Percentiles rank a stretch among this genome's conserved stretches.
Conservation (phyloP, 2,329 filamentous ascomycete species). For the Fusarium pilosicola region DNA sequence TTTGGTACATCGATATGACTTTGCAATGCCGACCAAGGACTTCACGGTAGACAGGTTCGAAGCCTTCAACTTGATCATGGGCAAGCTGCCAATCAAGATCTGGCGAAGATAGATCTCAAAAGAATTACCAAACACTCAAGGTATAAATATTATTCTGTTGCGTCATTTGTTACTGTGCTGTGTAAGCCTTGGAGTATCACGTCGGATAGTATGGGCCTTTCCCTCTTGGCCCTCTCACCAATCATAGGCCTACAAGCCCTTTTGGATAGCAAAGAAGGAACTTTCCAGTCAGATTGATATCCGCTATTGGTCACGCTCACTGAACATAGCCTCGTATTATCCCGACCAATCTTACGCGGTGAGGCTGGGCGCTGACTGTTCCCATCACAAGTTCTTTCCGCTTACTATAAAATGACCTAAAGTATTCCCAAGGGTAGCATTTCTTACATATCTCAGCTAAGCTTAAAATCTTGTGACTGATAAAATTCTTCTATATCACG, state of each 20-base stretch:
- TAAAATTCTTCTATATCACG: not conserved
- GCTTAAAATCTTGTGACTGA: not conserved
- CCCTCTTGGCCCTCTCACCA: not conserved
- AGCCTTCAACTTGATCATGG: constrained; percentile 6
- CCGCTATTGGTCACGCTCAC: not conserved
- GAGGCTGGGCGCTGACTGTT: not conserved
- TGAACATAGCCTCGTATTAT: not conserved
- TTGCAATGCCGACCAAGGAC: constrained; percentile 36
- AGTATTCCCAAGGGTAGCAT: not conserved
- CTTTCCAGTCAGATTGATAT: accelerated
- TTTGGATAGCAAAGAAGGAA: not conserved
- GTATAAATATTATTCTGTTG: not conserved
- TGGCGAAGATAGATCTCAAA: not conserved
- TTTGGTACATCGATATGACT: constrained; percentile 55
- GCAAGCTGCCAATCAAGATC: not conserved
- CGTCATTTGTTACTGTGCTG: no score
- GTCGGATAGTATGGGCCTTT: not conserved
- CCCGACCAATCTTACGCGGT: not conserved
- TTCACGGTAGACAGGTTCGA: not conserved
- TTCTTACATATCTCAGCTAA: constrained; percentile 14
- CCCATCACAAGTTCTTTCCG: not conserved
- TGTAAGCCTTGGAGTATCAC: not conserved
- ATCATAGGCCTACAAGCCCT: no score
- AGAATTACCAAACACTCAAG: not conserved
- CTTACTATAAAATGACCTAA: not conserved